Evolutionary conservation across 441 rosid species (phyloP), one percentile per base, ranked within the genome.

Genomic region (Pelargonium cotyledonis): DNA sequence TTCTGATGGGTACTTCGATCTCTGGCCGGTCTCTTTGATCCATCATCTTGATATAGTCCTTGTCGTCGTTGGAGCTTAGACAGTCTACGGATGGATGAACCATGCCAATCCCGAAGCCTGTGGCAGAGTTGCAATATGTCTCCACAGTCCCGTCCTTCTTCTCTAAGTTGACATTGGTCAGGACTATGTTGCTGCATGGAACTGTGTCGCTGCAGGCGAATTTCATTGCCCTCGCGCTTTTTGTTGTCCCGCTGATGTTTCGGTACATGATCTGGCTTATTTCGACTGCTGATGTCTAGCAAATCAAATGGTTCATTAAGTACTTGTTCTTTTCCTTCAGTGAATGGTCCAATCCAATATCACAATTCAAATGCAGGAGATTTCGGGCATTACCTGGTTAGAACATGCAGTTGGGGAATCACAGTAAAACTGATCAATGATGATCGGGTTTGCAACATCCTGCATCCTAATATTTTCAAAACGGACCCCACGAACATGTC

Each of bases 371-470:
- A 11, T 75, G 31, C 31, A 29, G 31, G 31, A 29, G 31, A 29
- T 29, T 29, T 29, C 31, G 31, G 31, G 31, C 31, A 29, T 29
- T 29, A 91, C 99, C 97, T 90, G 93, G 83, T 92, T 92, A 74
- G 76, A 81, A 82, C 97, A 95, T 62, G 79, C 9, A 69, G 68
- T 78, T n/a, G 97, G 95, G 0, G 97, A 95, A 81, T 95, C 99
- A 16, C 99, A 95, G 76, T 92, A 95, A 87, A 92, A 95, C 49
- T 95, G 98, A 76, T 95, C 99, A 29, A 95, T 95, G 65, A 94
- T 81, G 71, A 94, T 89, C 18, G 98, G 97, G 83, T 94, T 91
- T 19, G 80, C 86, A 29, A 90, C 97, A 43, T 95, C 80, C 38
- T 85, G 85, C 98, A 92, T 86, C 85, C 72, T 75, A 18, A 95